A percentile compares a stretch with the other conserved stretches of the same genome.
Conservation (phyloP, 1,284 basidiomycete species). For the Puccinia hordei region DNA sequence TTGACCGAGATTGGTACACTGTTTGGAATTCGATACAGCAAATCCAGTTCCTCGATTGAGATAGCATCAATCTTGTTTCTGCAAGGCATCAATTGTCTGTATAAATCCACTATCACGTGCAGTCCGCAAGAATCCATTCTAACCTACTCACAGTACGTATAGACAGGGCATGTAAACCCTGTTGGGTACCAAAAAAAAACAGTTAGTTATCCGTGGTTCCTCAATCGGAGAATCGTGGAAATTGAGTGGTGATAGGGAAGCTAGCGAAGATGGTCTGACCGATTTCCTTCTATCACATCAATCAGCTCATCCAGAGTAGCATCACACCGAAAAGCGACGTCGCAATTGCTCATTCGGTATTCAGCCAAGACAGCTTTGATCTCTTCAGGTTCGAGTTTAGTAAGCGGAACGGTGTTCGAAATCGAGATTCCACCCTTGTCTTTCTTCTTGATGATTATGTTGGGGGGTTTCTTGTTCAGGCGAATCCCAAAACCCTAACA, state of each 20-base stretch:
- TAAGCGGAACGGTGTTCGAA: constrained; percentile 94
- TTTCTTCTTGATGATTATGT: constrained; percentile 76
- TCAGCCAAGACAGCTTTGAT: constrained; percentile 95
- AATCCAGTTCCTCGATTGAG: constrained; percentile 95
- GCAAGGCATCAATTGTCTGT: constrained; percentile 51
- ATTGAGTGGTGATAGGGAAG: not conserved
- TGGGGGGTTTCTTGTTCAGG: constrained; percentile 91
- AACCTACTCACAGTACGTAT: constrained; percentile 67
- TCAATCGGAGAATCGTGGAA: not conserved
- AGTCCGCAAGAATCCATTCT: not conserved
- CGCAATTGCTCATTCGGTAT: constrained; percentile 84
- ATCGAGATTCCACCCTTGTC: constrained; percentile 93
- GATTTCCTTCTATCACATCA: constrained; percentile 89
- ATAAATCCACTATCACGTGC: not conserved
- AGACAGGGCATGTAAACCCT: constrained; percentile 92
- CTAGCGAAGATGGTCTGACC: constrained; percentile 62
- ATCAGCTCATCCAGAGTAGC: constrained; percentile 98
- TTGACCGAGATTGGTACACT: constrained; percentile 90
- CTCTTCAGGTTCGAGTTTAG: constrained; percentile 90
- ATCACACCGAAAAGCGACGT: constrained; percentile 88
- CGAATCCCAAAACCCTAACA: constrained; percentile 65
- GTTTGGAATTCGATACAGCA: constrained; percentile 85
- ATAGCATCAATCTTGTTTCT: constrained; percentile 86
- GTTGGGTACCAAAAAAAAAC: constrained; percentile 53
- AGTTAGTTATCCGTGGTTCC: not conserved